phyloP scores from a whole-genome alignment of 2,329 filamentous ascomycete species.

The Colletotrichum sp. region DNA sequence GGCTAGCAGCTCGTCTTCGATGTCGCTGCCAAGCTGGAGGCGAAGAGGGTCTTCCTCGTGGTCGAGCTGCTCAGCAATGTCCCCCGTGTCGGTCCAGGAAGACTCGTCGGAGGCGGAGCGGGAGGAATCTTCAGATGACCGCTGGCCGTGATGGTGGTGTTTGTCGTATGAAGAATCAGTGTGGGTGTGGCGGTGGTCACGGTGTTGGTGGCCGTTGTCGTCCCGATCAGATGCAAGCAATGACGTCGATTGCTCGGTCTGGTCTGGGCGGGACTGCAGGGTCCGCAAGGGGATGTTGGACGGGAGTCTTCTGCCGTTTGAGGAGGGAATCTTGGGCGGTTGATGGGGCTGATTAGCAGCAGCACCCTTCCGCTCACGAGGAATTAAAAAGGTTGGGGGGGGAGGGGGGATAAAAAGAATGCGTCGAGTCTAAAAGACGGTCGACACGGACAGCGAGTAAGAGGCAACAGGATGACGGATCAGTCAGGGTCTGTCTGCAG shows the following conservation, averaged over 20 bases:
- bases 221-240: slow-evolving; percentile 43
- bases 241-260: slow-evolving; percentile 47
- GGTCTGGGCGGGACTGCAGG: slow-evolving; percentile 52
- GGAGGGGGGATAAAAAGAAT: slow-evolving; percentile 32
- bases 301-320: slow-evolving; percentile 70
- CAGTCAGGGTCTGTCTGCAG: slow-evolving; percentile 6
- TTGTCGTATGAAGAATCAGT: slow-evolving; percentile 40
- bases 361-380: slow-evolving; percentile 66
- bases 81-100: slow-evolving; percentile 92
- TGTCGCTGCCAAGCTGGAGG: slow-evolving; percentile 68
- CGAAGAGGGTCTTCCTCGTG: slow-evolving; percentile 85
- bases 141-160: slow-evolving; percentile 51
- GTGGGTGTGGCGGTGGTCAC: slow-evolving; percentile 46
- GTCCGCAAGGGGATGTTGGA: slow-evolving; percentile 89
- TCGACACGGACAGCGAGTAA: not conserved
- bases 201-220: slow-evolving; percentile 40
- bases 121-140: slow-evolving; percentile 51
- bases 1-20: slow-evolving; percentile 67
- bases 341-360: slow-evolving; percentile 76
- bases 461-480: not conserved
- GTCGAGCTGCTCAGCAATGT: slow-evolving; percentile 89
- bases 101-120: slow-evolving; percentile 69
- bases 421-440: slow-evolving; percentile 31
- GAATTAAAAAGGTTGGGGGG: slow-evolving; percentile 28
- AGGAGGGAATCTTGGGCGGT: slow-evolving; percentile 84